Conservation (phyloP, 305 asterid species). For the Plantago coronopus region DNA sequence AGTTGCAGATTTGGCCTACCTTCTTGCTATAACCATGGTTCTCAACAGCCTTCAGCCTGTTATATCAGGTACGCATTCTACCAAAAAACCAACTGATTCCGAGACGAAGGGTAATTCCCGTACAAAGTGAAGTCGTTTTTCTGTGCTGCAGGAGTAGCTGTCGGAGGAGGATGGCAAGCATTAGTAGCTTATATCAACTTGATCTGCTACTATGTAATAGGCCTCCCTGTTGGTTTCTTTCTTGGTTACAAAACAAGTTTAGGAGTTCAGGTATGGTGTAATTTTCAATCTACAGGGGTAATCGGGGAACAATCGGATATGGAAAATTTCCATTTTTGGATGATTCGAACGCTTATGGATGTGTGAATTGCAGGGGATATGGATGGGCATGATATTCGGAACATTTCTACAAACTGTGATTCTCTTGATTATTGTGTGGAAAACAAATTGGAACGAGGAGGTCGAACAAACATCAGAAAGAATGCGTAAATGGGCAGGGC, state of each 20-base stretch:
- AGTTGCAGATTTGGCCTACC: slow-evolving; percentile 70
- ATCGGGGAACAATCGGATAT: neutral
- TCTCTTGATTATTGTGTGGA: slow-evolving; percentile 64
- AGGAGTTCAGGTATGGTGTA: slow-evolving; percentile 65
- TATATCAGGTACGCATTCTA: slow-evolving; percentile 59
- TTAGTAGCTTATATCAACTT: slow-evolving; percentile 80
- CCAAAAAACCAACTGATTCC: no score
- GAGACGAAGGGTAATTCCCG: no score
- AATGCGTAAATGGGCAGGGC: slow-evolving; percentile 67
- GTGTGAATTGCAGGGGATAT: slow-evolving; percentile 55
- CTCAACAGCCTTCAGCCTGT: slow-evolving; percentile 94
- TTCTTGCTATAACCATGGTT: slow-evolving; percentile 71
- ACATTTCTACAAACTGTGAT: slow-evolving; percentile 72
- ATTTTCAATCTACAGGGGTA: neutral
- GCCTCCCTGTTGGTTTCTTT: slow-evolving; percentile 74
- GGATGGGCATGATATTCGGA: slow-evolving; percentile 98
- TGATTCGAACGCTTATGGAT: slow-evolving; percentile 9
- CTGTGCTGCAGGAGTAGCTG: slow-evolving; percentile 68
- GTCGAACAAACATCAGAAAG: slow-evolving; percentile 78
- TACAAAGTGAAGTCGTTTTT: neutral
- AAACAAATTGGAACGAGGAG: slow-evolving; percentile 88
- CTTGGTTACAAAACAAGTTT: slow-evolving; percentile 66
- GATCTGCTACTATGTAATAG: slow-evolving; percentile 66
- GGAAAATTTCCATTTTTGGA: no score
- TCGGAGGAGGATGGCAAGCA: slow-evolving; percentile 99